These are phyloP conservation scores for Lachancea lanzarotensis DNA, from an alignment of 805 yeast genomes.

Conservation along the genomic window DNA sequence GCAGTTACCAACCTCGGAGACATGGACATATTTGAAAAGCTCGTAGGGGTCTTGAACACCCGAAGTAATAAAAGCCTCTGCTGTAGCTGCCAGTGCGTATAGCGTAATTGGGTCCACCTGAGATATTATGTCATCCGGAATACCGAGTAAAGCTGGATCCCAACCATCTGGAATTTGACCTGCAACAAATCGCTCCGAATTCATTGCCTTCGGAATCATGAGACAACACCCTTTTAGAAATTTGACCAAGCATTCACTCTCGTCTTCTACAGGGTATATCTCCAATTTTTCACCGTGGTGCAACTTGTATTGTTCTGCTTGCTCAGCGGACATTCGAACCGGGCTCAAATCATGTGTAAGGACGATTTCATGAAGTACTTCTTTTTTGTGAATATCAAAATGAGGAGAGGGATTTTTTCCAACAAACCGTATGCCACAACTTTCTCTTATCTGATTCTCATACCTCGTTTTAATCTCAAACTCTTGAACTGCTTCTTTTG, in stretches of 20 bases:
- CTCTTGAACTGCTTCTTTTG: constrained; percentile 71
- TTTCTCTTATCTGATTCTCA: constrained; percentile 68
- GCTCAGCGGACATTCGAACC: constrained; percentile 72
- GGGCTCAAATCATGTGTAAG: constrained; percentile 82
- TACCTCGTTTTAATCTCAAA: constrained; percentile 72
- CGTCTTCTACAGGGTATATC: constrained; percentile 60
- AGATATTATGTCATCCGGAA: constrained; percentile 66
- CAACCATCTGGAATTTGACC: constrained; percentile 84
- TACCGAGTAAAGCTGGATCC: constrained; percentile 74
- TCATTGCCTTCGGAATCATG: constrained; percentile 56
- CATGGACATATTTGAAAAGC: constrained; percentile 85
- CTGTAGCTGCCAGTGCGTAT: constrained; percentile 74
- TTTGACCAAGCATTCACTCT: constrained; percentile 63
- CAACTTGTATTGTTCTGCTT: constrained; percentile 72
- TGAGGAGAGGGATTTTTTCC: constrained; percentile 82
- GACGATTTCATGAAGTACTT: constrained; percentile 72
- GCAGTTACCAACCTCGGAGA: constrained; percentile 87
- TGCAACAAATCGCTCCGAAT: constrained; percentile 25
- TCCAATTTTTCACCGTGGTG: constrained; percentile 80
- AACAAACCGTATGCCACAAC: constrained; percentile 77
- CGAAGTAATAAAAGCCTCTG: constrained; percentile 71
- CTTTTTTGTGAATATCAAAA: constrained; percentile 77
- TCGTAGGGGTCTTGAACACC: constrained; percentile 91
- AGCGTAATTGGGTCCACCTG: constrained; percentile 86
- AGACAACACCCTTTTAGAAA: constrained; percentile 76